phyloP scores from a whole-genome alignment of 129 eudicot species.

The Scalesia atractyloides region DNA sequence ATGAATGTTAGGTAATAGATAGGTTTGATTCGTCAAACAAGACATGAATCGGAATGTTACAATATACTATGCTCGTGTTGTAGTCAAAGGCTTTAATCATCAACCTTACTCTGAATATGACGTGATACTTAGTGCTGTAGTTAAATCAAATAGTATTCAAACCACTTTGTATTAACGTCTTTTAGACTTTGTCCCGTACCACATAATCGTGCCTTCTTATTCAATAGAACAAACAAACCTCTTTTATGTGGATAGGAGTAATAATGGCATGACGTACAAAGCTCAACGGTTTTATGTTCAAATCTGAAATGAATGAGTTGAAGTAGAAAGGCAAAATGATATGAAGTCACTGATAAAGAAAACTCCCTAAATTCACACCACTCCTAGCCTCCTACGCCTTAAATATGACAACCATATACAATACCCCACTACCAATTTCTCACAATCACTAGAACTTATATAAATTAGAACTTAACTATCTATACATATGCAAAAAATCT shows the following conservation, averaged over 20 bases:
- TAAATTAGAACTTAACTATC: background rate
- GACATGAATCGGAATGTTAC: too few species aligned
- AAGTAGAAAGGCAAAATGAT: conserved; percentile 28
- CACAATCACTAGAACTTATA: conserved; percentile 20
- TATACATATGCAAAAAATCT: background rate
- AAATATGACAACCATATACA: conserved; percentile 33
- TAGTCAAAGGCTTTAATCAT: too few species aligned
- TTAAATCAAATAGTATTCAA: too few species aligned
- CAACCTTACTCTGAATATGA: too few species aligned
- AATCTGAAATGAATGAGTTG: conserved; percentile 31
- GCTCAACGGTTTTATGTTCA: conserved; percentile 27
- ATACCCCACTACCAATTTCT: conserved; percentile 33
- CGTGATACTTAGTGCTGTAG: too few species aligned
- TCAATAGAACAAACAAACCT: background rate
- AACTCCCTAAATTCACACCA: conserved; percentile 36
- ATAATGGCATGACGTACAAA: conserved; percentile 28
- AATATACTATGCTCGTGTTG: too few species aligned
- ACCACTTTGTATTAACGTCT: too few species aligned
- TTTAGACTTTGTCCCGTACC: too few species aligned
- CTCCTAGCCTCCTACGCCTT: conserved; percentile 31
- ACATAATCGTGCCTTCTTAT: too few species aligned
- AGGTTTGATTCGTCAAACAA: too few species aligned
- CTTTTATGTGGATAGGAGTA: conserved; percentile 5
- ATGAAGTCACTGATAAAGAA: conserved; percentile 33
- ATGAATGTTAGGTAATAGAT: too few species aligned